A percentile compares a stretch with the other conserved stretches of the same genome.
These are phyloP conservation scores for Centrapalus pauciflorus DNA, from an alignment of 129 eudicot species.

Conservation along the genomic window DNA sequence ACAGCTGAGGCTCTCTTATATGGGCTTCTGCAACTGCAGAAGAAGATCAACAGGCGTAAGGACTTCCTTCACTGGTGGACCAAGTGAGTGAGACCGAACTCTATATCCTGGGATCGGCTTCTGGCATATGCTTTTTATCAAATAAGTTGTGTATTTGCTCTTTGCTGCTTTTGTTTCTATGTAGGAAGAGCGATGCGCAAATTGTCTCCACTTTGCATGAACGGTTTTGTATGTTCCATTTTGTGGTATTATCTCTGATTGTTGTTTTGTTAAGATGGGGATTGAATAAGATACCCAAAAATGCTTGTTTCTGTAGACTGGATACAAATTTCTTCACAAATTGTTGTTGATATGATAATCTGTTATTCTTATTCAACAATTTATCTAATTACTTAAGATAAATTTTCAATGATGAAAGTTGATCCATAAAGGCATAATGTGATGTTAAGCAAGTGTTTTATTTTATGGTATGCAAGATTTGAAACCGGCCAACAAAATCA, in stretches of 20 bases:
- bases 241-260: conserved; percentile 11
- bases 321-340: neutral
- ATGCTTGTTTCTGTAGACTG: conserved; percentile 7
- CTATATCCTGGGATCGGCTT: neutral
- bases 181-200: neutral
- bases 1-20: conserved; percentile 90
- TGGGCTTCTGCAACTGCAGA: conserved; percentile 86
- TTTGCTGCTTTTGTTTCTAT: neutral
- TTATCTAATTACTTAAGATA: too few species aligned
- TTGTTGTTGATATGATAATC: conserved; percentile 14
- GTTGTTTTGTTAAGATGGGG: conserved; percentile 22
- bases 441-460: too few species aligned
- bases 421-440: too few species aligned
- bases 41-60: conserved; percentile 94
- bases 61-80: conserved; percentile 98
- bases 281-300: conserved; percentile 27
- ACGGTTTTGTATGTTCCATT: conserved; percentile 7
- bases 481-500: too few species aligned
- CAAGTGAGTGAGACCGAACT: conserved; percentile 32
- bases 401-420: too few species aligned
- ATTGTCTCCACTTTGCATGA: neutral
- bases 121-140: neutral
- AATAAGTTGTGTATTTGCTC: conserved; percentile 20
- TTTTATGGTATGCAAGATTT: too few species aligned
- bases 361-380: too few species aligned